Base-by-base conservation (phyloP, 2,329 filamentous ascomycete genomes). In the Bipolaris zeicola region DNA sequence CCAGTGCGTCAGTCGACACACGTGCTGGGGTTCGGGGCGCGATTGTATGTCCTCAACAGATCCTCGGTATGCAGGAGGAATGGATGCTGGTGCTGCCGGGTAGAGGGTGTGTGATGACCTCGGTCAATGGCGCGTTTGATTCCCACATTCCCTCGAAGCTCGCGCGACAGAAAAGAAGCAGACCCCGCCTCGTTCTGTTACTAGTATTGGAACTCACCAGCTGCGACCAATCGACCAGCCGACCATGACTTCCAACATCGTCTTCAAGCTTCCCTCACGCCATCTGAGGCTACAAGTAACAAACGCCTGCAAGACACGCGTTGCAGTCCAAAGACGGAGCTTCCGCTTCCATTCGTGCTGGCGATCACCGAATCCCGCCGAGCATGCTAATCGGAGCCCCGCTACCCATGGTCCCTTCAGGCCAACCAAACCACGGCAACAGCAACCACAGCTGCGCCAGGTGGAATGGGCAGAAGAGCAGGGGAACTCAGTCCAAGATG, bases 1-100 rank as follows among this genome's bases (percentile, higher is more conserved):
- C 68, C 76, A 69, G 72, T 67, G 60, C 58, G 62, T 68, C 59
- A 62, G 59, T 57, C 33, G 54, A 42, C 50, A 64, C 62, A 66
- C 65, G 59, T 64, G 63, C 60, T 55, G 41, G 50, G 26, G 38
- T 44, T 47, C 14, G 41, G 44, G 52, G 43, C 58, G 61, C 45
- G 38, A 53, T 52, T 26, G 37, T n/a, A 13, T 38, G 39, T 41
- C 47, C 60, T 50, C 58, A 60, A 57, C 64, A 55, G 61, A 46
- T 39, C 31, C 55, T 53, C 44, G 59, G 57, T 58, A 56, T 60
- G 55, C 52, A 55, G 45, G 38, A 42, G 38, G 18, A 46, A 24
- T 26, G 26, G 50, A 28, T 60, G 46, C 28, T 47, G 59, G 52
- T 59, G 46, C 49, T 51, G 49, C 58, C 58, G 66, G 63, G 55